phyloP scores from a whole-genome alignment of 306 rosid species.

The Casuarina glauca region DNA sequence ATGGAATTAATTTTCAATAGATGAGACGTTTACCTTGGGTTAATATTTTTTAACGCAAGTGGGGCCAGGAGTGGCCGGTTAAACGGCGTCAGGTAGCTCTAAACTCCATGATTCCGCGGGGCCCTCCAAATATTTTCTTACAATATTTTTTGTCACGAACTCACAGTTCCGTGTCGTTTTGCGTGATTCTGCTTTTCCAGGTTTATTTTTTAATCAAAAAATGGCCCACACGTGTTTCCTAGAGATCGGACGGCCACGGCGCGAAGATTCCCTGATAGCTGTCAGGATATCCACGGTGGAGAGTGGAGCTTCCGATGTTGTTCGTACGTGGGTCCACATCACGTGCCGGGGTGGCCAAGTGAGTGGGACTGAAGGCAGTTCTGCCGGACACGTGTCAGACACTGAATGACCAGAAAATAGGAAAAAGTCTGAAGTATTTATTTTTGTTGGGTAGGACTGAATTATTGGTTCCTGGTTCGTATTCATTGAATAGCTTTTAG shows the following conservation, averaged over 20 bases:
- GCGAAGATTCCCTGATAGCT: neutral
- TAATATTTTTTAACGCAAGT: too few relatives aligned
- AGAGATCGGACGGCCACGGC: neutral
- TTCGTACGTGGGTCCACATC: neutral
- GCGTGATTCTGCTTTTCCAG: slow-evolving; percentile 2
- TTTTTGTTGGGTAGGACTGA: neutral
- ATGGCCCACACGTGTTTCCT: slow-evolving; percentile 6
- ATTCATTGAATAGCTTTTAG: neutral
- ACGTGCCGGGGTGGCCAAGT: neutral
- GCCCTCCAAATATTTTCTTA: neutral
- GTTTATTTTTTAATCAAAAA: neutral
- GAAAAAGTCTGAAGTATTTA: neutral
- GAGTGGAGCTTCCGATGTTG: neutral
- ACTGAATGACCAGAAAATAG: neutral
- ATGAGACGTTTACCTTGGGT: too few relatives aligned
- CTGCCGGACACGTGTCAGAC: neutral
- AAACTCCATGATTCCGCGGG: slow-evolving; percentile 13
- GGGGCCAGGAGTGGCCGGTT: neutral
- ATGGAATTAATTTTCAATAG: too few relatives aligned
- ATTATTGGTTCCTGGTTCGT: neutral
- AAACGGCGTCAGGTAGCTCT: slow-evolving; percentile 9
- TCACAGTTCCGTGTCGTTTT: slow-evolving; percentile 10
- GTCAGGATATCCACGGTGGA: neutral
- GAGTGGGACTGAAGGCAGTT: neutral
- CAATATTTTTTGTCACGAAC: neutral